Conservation (phyloP, 495 filamentous ascomycete species). For the Aspergillus biplanus region DNA sequence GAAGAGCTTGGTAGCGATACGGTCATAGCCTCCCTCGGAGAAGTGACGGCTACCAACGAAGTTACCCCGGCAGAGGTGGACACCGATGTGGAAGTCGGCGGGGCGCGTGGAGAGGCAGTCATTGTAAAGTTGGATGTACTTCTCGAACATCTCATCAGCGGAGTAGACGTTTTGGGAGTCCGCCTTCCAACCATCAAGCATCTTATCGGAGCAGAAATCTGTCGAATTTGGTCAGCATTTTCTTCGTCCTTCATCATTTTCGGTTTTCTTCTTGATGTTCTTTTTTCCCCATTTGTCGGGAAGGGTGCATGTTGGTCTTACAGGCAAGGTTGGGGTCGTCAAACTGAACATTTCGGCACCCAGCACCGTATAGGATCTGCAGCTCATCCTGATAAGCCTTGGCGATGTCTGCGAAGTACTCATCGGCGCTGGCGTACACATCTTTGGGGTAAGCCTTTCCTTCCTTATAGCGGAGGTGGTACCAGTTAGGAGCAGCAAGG, state of each 20-base stretch:
- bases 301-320: slow-evolving; percentile 37
- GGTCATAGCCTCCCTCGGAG: slow-evolving; percentile 78
- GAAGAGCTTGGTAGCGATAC: slow-evolving; percentile 80
- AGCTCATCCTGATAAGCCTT: slow-evolving; percentile 71
- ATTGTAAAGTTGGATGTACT: slow-evolving; percentile 79
- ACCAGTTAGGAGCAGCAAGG: slow-evolving; percentile 73
- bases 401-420: slow-evolving; percentile 77
- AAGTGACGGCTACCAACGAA: slow-evolving; percentile 80
- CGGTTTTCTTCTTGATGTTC: too few species aligned
- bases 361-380: slow-evolving; percentile 67
- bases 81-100: slow-evolving; percentile 72
- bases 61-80: slow-evolving; percentile 82
- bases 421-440: slow-evolving; percentile 66
- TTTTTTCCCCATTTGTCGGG: too few species aligned
- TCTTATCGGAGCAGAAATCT: slow-evolving; percentile 81
- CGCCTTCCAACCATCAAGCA: slow-evolving; percentile 67
- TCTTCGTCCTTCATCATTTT: too few species aligned
- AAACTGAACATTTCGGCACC: slow-evolving; percentile 72
- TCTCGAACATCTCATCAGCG: slow-evolving; percentile 67
- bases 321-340: slow-evolving; percentile 79
- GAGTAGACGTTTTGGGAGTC: slow-evolving; percentile 60
- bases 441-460: slow-evolving; percentile 68
- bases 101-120: slow-evolving; percentile 65
- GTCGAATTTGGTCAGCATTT: neutral
- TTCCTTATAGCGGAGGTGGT: slow-evolving; percentile 73